phyloP scores from a whole-genome alignment of 1,284 basidiomycete species.

The Malassezia slooffiae region DNA sequence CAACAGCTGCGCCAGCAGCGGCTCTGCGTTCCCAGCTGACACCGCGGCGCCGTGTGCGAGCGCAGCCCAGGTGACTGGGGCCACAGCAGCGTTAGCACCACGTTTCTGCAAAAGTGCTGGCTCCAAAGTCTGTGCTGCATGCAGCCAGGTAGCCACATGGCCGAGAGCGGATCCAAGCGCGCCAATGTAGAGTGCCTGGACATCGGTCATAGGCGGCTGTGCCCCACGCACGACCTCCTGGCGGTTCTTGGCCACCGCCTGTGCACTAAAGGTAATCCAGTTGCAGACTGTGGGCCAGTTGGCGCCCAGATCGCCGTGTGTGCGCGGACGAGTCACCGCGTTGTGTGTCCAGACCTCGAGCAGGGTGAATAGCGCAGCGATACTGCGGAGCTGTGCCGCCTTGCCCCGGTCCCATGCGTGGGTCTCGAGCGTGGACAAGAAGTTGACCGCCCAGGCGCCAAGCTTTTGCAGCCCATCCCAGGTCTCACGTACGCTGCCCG shows the following conservation, averaged over 20 bases:
- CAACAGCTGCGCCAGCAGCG: too few species aligned
- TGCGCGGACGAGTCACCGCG: conserved; percentile 11
- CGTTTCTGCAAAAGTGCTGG: too few species aligned
- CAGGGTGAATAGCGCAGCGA: conserved; percentile 1
- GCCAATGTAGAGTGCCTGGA: too few species aligned
- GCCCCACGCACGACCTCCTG: too few species aligned
- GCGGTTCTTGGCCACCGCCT: too few species aligned
- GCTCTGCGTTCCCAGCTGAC: too few species aligned
- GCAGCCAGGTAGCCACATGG: conserved; percentile 9
- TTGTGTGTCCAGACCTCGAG: conserved; percentile 7
- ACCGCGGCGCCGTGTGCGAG: too few species aligned
- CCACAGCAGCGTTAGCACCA: too few species aligned
- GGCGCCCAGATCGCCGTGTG: conserved; percentile 14
- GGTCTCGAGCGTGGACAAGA: background rate
- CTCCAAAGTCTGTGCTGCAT: background rate
- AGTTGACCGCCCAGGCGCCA: conserved; percentile 16
- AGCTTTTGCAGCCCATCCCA: conserved; percentile 20
- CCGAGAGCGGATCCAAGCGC: background rate
- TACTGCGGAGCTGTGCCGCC: background rate
- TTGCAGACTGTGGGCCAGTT: conserved; percentile 7
- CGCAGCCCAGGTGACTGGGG: too few species aligned
- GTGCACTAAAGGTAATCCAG: too few species aligned
- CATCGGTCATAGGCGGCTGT: too few species aligned
- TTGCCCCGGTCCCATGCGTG: background rate
- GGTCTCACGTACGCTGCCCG: conserved; percentile 52